Conservation (phyloP, 2,329 filamentous ascomycete species). For the Colletotrichum sidae region DNA sequence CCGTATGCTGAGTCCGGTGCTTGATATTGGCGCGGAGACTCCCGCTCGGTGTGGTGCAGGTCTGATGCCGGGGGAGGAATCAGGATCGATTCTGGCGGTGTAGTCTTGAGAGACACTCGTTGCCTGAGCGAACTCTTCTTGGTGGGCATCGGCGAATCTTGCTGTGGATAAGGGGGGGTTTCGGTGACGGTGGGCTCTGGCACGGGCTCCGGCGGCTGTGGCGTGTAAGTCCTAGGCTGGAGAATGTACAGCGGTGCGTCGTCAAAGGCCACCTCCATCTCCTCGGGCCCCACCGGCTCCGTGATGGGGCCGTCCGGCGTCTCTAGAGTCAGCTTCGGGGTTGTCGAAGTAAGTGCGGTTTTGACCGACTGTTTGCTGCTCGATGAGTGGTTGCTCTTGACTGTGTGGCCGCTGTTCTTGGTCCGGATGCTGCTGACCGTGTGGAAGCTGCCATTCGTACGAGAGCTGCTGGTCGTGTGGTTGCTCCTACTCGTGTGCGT, state of each 20-base stretch:
- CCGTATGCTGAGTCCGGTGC: slow-evolving; percentile 60
- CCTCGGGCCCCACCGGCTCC: slow-evolving; percentile 12
- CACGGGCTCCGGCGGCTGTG: slow-evolving; percentile 59
- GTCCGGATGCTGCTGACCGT: slow-evolving; percentile 19
- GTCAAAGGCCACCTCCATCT: slow-evolving; percentile 38
- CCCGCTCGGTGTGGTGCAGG: slow-evolving; percentile 46
- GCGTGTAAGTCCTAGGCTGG: slow-evolving; percentile 69
- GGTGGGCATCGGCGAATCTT: slow-evolving; percentile 45
- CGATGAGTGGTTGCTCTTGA: neutral
- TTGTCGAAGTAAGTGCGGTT: slow-evolving; percentile 13
- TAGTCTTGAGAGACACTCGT: slow-evolving; percentile 65
- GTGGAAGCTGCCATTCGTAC: slow-evolving; percentile 16
- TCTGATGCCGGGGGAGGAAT: slow-evolving; percentile 58
- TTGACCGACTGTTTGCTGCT: neutral
- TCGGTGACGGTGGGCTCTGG: slow-evolving; percentile 58
- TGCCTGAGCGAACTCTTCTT: slow-evolving; percentile 60
- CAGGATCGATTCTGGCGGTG: slow-evolving; percentile 64
- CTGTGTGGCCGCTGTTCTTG: slow-evolving; percentile 4
- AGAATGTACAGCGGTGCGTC: slow-evolving; percentile 63
- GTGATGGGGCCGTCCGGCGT: slow-evolving; percentile 23
- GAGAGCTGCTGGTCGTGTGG: slow-evolving; percentile 21
- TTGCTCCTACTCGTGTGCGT: slow-evolving; percentile 30
- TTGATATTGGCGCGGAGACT: slow-evolving; percentile 25
- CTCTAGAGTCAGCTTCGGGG: slow-evolving; percentile 33
- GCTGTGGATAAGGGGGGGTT: slow-evolving; percentile 33